Percentiles rank a stretch among this genome's conserved stretches.
Evolutionary conservation across 805 yeast species (phyloP).

Genomic region (Starmera quercuum): DNA sequence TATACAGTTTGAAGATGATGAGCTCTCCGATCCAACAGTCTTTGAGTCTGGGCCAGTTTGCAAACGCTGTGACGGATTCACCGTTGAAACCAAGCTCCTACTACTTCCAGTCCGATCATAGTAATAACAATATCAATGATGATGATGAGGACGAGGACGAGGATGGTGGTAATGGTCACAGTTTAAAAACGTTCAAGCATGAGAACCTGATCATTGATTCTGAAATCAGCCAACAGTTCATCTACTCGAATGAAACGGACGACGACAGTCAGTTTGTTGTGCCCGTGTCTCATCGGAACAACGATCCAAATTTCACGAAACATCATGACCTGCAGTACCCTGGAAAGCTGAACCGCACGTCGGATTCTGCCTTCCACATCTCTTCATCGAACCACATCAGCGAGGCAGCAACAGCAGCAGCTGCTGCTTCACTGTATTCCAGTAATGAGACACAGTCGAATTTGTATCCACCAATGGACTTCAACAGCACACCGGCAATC

Average conservation of each 20-base stretch:
- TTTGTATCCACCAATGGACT: constrained; percentile 14
- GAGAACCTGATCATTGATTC: too few species aligned
- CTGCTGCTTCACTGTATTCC: constrained; percentile 1
- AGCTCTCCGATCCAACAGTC: constrained; percentile 1
- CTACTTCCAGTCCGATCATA: neutral
- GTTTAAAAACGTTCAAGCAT: too few species aligned
- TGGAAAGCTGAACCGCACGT: neutral
- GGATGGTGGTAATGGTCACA: too few species aligned
- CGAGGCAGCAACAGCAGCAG: neutral
- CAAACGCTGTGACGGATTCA: neutral
- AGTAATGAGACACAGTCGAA: constrained; percentile 5
- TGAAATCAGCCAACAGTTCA: neutral
- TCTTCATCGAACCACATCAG: neutral
- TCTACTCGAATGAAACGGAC: constrained; percentile 1
- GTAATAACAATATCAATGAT: neutral
- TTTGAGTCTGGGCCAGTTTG: neutral
- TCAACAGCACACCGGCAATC: constrained; percentile 2
- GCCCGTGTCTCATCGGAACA: constrained; percentile 1
- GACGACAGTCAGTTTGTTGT: constrained; percentile 2
- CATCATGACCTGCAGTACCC: constrained; percentile 4
- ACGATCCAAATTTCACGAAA: constrained; percentile 1
- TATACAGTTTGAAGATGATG: too few species aligned
- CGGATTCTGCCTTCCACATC: too few species aligned
- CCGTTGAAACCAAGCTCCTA: neutral
- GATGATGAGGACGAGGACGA: neutral